Conservation (phyloP, 768 basidiomycete genomes). For the Xerocomus spinulosus region DNA sequence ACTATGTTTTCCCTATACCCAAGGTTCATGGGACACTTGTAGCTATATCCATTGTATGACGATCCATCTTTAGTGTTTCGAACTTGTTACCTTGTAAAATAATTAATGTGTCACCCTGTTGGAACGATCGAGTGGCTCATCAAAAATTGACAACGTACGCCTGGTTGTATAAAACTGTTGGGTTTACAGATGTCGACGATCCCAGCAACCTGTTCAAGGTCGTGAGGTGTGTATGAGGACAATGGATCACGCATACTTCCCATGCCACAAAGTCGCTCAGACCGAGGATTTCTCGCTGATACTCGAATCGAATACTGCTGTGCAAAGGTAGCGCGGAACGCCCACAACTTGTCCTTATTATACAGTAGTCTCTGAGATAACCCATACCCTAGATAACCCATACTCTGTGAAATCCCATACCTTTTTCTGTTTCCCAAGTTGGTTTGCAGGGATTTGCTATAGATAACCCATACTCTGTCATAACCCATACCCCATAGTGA, state of each 20-base stretch:
- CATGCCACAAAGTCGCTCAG: too few relatives aligned
- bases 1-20: neutral
- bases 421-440: neutral
- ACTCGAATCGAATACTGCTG: too few relatives aligned
- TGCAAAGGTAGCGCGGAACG: too few relatives aligned
- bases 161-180: too few relatives aligned
- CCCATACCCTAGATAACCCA: neutral
- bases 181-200: too few relatives aligned
- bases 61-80: neutral
- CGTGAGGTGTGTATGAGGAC: too few relatives aligned
- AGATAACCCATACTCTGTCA: neutral
- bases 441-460: neutral
- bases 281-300: too few relatives aligned
- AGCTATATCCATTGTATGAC: neutral
- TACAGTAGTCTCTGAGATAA: neutral
- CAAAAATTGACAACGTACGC: too few relatives aligned
- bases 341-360: too few relatives aligned
- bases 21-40: neutral
- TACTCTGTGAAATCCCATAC: neutral
- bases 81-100: neutral
- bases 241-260: too few relatives aligned
- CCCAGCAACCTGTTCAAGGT: too few relatives aligned
- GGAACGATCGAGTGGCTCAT: neutral
- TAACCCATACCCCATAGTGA: neutral
- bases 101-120: neutral